Base-by-base conservation (phyloP, 805 yeast species). In the Nematodospora valgi region DNA sequence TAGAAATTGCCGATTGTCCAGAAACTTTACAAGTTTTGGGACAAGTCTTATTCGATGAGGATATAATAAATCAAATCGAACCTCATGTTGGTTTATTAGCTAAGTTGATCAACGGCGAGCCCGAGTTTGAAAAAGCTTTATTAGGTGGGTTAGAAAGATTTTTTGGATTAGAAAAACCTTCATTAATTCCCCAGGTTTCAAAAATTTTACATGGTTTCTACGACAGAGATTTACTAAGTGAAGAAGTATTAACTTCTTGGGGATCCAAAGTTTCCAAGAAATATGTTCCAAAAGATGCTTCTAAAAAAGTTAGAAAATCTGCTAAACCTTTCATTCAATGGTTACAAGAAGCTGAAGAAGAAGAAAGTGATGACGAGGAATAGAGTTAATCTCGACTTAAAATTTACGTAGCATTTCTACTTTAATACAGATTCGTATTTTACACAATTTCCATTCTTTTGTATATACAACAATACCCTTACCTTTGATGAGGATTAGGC, bases 71-170 rank as follows among this genome's bases (percentile, higher is more conserved):
- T 23, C 85, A 91, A 62, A 69, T 93, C 43, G 75, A 72, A 24
- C 76, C 74, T 39, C 98, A 93, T 62, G 72, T 78, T 38, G 95
- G 97, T 37, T 72, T 93, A 52, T 76, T 93, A 56, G 74, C 74
- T 46, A 93, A 91, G 62, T 70, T 88, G 43, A 76, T 88, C 45
- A 69, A 79, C 30, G 61, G 78, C 34, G 53, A 59, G 20, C 70
- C 69, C 37, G 81, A 77, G 34, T 86, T 78, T 54, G 96, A 93
- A 67, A 83, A 79, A 66, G 86, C 95, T 8, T 78, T 93, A 49
- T 72, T 93, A 41, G 98, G 99, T 51, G 99, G 98, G 45, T 72
- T 93, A 48, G 99, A 93, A 71, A 82, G 98, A 59, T 78, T 86
- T 57, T 67, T 91, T 46, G 98, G 98, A 41, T 63, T 85, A 40